Base-by-base conservation (phyloP, 495 filamentous ascomycete genomes). In the Penicillium daleae region DNA sequence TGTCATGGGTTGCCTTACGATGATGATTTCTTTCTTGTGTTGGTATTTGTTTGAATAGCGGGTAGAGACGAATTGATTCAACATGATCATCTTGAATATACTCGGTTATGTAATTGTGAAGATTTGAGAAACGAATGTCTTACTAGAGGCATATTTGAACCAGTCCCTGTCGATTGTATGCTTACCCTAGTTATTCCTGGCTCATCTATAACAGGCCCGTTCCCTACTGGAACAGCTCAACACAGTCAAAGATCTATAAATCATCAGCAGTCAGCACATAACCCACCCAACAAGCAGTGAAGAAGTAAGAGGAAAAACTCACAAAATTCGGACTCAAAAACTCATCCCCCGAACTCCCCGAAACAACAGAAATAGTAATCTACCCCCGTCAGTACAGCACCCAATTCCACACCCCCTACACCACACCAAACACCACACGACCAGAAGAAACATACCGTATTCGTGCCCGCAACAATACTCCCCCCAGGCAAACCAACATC, bases 241-340 rank as follows among this genome's bases (percentile, higher is more conserved):
- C 76, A 24, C 79, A 80, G 66, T 86, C 84, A 48, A 86, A 85
- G 54, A 88, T 82, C 83, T 85, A 56, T 35, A 50, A 4, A 27
- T 15, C 24, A 9, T 4, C 32, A 21, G 40, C 3, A 44, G n/a
- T 61, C 40, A 63, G 52, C 31, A 12, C 33, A 17, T n/a, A 6
- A 40, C 52, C 19, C 8, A 17, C 13, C 9, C 31, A 5, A 8
- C 13, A 5, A 8, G 1, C 44, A 53, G 7, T 0, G 3, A 15
- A 60, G 7, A 3, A 31, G 0, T 13, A 26, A 21, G 55, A 26
- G n/a, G 27, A 8, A 35, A 10, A 13, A 80, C 83, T 84, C 68
- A 87, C 85, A 62, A 88, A 76, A 60, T 89, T 89, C 8, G 87
- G 87, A 42, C 77, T 81, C 61, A 89, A 70, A 62, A 80, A 89